Evolutionary conservation across 345 rosid species (phyloP), one percentile per base, ranked within the genome.

Genomic region (Litchi chinensis): DNA sequence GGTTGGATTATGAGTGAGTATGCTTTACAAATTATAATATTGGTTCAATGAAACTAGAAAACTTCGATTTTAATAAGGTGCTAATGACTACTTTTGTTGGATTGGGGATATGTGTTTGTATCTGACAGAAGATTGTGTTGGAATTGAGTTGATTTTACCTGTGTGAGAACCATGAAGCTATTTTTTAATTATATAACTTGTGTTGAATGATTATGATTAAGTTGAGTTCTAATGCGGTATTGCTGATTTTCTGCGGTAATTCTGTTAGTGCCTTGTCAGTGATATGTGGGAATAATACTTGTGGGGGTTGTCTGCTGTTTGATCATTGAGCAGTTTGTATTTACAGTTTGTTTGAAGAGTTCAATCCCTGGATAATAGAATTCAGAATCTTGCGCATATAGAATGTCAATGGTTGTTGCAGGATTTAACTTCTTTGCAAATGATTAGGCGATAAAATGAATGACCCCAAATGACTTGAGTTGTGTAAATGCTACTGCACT

Each of bases 391-490:
- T 74, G 76, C 40, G 48, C n/a, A 39, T 56, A 0, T 56, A 24
- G 60, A 41, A 66, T 80, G 52, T 66, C 56, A 62, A 77, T 62
- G n/a, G 28, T 8, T 70, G n/a, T 77, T 64, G 18, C 0, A 40
- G 24, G 32, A 22, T 52, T n/a, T 26, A 65, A 44, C 59, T 64
- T 24, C 24, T 75, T 64, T 44, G 28, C 44, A 64, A 62, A 44
- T 0, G 32, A 63, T 15, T 28, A 54, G 59, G 54, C 44, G 26
- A 44, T 22, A 24, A 60, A 48, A 12, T 12, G 1, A 71, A 24
- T 37, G 15, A 37, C 32, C 59, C 2, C 13, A 0, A 57, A n/a
- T 28, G 48, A 39, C 13, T 40, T 50, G 50, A n/a, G 16, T 70
- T 37, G 8, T 44, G 46, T 48, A 8, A 65, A 64, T 73, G 68